phyloP scores from a whole-genome alignment of 768 basidiomycete species.

The Boletus bicolor region DNA sequence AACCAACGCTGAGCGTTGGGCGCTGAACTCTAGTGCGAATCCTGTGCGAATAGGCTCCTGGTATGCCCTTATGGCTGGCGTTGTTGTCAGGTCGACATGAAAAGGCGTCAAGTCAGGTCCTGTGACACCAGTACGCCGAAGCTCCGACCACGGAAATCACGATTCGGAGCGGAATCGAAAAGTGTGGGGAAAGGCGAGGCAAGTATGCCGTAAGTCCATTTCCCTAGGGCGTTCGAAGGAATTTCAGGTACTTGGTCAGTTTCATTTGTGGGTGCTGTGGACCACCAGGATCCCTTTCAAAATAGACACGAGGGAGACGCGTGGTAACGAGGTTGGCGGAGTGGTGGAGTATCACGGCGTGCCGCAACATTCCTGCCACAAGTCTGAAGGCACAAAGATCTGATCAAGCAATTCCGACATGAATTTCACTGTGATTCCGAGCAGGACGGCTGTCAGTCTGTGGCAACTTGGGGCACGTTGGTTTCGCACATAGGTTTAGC shows the following conservation, averaged over 20 bases:
- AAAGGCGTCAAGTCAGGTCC: not conserved
- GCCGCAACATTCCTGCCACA: conserved; percentile 10
- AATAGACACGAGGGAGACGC: conserved; percentile 13
- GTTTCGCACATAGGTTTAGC: not conserved
- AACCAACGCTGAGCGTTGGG: not conserved
- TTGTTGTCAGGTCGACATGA: conserved; percentile 8
- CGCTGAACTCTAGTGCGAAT: not conserved
- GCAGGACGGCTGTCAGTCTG: conserved; percentile 2
- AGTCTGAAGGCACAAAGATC: conserved; percentile 12
- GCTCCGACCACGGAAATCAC: conserved; percentile 2
- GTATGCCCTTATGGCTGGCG: not conserved
- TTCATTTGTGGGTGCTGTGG: conserved; percentile 5
- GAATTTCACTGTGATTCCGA: conserved; percentile 2
- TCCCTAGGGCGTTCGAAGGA: not conserved
- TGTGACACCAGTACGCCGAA: not conserved
- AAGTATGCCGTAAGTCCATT: not conserved
- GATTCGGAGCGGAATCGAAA: conserved; percentile 3
- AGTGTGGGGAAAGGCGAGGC: conserved; percentile 11
- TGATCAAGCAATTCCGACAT: not conserved
- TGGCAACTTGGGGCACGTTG: conserved; percentile 21
- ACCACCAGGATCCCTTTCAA: not conserved
- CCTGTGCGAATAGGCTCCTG: conserved; percentile 3
- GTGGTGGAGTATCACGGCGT: conserved; percentile 1
- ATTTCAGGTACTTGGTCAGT: not conserved
- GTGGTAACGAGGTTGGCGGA: not conserved